phyloP scores from a whole-genome alignment of 768 basidiomycete species.

The Cystobasidium tubakii region DNA sequence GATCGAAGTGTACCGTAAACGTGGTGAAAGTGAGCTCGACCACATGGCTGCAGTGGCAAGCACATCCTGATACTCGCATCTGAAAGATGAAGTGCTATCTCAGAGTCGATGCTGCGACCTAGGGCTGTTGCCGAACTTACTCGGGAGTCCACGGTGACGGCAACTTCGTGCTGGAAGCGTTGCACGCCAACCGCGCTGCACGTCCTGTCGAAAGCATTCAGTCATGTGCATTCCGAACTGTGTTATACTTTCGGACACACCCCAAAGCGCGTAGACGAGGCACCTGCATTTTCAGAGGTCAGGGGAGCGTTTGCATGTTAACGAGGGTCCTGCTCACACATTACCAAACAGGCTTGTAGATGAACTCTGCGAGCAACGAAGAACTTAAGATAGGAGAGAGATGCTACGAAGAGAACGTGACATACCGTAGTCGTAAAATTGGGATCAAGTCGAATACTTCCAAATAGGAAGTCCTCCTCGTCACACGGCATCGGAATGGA shows the following conservation, averaged over 20 bases:
- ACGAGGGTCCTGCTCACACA: too few relatives aligned
- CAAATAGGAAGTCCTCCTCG: not conserved
- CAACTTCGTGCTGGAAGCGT: not conserved
- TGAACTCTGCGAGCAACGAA: not conserved
- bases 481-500: not conserved
- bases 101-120: too few relatives aligned
- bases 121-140: not conserved
- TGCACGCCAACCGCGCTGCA: not conserved
- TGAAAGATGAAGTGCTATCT: not conserved
- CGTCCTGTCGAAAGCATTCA: not conserved
- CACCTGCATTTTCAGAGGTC: not conserved
- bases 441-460: not conserved
- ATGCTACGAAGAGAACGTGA: too few relatives aligned
- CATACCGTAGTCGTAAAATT: not conserved
- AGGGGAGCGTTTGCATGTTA: too few relatives aligned
- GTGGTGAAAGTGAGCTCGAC: not conserved
- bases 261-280: not conserved
- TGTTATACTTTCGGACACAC: not conserved
- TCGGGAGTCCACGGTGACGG: not conserved
- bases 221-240: not conserved
- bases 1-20: not conserved
- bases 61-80: conserved; percentile 1
- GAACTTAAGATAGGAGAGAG: not conserved
- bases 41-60: not conserved
- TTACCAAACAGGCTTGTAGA: not conserved